phyloP scores from a whole-genome alignment of 2,329 filamentous ascomycete species.

The Pseudofabraea citricarpa region DNA sequence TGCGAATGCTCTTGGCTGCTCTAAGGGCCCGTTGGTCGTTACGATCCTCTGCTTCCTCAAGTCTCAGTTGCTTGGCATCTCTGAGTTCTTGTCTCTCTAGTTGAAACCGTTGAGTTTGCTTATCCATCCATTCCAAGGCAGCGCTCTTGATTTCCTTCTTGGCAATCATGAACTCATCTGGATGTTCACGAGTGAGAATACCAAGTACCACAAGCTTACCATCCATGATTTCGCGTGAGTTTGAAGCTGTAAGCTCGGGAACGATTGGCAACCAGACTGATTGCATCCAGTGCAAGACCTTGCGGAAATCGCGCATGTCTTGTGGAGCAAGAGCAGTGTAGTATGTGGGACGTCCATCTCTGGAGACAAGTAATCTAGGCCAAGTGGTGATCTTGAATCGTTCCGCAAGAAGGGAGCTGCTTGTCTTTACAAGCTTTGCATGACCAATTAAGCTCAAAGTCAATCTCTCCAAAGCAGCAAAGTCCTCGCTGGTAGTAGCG shows the following conservation, averaged over 20 bases:
- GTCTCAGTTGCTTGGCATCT: constrained; percentile 89
- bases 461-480: constrained; percentile 79
- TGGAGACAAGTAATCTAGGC: constrained; percentile 86
- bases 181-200: constrained; percentile 74
- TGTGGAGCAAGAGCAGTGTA: constrained; percentile 82
- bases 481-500: constrained; percentile 89
- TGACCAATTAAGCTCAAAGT: constrained; percentile 86
- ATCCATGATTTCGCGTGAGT: constrained; percentile 92
- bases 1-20: constrained; percentile 82
- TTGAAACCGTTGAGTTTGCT: constrained; percentile 86
- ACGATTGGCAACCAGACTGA: constrained; percentile 95
- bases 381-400: constrained; percentile 95
- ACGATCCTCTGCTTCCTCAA: constrained; percentile 93
- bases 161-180: constrained; percentile 71
- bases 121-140: constrained; percentile 96
- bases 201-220: constrained; percentile 92
- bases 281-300: constrained; percentile 88
- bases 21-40: constrained; percentile 83
- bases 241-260: constrained; percentile 85
- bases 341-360: constrained; percentile 85
- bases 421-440: constrained; percentile 88
- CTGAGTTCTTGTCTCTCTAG: constrained; percentile 89
- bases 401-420: constrained; percentile 67
- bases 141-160: constrained; percentile 93
- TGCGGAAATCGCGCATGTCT: constrained; percentile 84